Percentiles rank a stretch among this genome's conserved stretches.
phyloP scores from a whole-genome alignment of 495 filamentous ascomycete genomes.

The Hamigera avellanea region DNA sequence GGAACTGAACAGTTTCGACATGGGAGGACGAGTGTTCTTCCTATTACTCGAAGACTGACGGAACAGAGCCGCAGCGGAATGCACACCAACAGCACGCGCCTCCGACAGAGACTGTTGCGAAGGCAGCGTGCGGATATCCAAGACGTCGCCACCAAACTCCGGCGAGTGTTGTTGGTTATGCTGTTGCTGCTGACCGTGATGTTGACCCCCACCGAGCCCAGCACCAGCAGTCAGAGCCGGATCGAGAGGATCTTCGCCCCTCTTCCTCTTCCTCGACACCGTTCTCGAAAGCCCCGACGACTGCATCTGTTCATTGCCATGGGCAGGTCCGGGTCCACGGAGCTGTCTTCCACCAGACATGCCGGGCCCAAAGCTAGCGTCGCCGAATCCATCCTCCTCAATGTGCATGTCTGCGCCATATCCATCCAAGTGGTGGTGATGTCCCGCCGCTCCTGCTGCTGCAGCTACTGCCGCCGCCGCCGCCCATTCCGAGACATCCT shows the following conservation, averaged over 20 bases:
- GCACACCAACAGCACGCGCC: constrained; percentile 39
- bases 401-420: constrained; percentile 31
- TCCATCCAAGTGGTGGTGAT: constrained; percentile 27
- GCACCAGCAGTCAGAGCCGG: constrained; percentile 23
- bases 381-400: constrained; percentile 30
- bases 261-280: constrained; percentile 33
- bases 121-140: constrained; percentile 26
- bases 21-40: constrained; percentile 50
- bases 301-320: constrained; percentile 58
- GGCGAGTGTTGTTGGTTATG: constrained; percentile 7
- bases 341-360: constrained; percentile 18
- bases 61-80: constrained; percentile 49
- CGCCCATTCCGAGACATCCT: constrained; percentile 36
- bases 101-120: constrained; percentile 31
- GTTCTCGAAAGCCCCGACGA: constrained; percentile 52
- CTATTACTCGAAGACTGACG: constrained; percentile 40
- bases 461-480: constrained; percentile 25
- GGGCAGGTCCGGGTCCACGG: constrained; percentile 10
- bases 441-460: constrained; percentile 25
- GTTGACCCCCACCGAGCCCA: constrained; percentile 13
- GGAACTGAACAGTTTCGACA: constrained; percentile 48
- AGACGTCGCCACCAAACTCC: constrained; percentile 15
- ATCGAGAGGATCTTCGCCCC: constrained; percentile 33
- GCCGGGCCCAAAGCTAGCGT: constrained; percentile 21
- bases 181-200: constrained; percentile 8